phyloP scores from a whole-genome alignment of 2,329 filamentous ascomycete species.

The Pseudovirgaria hyperparasitica region DNA sequence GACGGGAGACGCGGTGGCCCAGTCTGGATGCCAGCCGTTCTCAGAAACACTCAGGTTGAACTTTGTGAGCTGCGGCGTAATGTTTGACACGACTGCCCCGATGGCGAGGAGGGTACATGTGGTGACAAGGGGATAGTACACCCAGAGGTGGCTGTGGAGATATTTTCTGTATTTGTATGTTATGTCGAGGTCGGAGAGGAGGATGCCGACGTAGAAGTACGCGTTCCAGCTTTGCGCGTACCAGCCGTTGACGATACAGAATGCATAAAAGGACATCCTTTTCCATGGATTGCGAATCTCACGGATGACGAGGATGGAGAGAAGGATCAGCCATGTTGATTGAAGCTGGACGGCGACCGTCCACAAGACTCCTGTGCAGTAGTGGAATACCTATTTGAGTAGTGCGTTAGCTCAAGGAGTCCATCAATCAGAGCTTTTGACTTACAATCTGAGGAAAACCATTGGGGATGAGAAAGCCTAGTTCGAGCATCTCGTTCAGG shows the following conservation, averaged over 20 bases:
- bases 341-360: conserved; percentile 38
- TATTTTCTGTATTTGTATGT: conserved; percentile 31
- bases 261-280: conserved; percentile 31
- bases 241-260: conserved; percentile 33
- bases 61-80: conserved; percentile 23
- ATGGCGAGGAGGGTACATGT: conserved; percentile 17
- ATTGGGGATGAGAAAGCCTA: conserved; percentile 35
- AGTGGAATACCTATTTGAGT: too few species aligned
- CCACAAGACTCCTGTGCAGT: conserved; percentile 38
- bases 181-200: conserved; percentile 34
- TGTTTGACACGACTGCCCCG: conserved; percentile 21
- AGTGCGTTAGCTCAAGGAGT: too few species aligned
- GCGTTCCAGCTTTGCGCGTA: conserved; percentile 34
- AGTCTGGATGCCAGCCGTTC: conserved; percentile 31
- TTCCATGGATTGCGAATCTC: conserved; percentile 35
- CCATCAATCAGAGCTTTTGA: too few species aligned
- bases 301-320: conserved; percentile 29
- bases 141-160: conserved; percentile 19
- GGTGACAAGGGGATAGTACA: conserved; percentile 25
- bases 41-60: conserved; percentile 29
- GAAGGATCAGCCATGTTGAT: conserved; percentile 32
- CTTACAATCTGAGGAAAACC: conserved; percentile 34
- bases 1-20: conserved; percentile 23
- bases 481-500: conserved; percentile 31
- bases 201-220: conserved; percentile 32